Evolutionary conservation across 768 basidiomycete genomes (phyloP).

Genomic region (Suillus plorans): DNA sequence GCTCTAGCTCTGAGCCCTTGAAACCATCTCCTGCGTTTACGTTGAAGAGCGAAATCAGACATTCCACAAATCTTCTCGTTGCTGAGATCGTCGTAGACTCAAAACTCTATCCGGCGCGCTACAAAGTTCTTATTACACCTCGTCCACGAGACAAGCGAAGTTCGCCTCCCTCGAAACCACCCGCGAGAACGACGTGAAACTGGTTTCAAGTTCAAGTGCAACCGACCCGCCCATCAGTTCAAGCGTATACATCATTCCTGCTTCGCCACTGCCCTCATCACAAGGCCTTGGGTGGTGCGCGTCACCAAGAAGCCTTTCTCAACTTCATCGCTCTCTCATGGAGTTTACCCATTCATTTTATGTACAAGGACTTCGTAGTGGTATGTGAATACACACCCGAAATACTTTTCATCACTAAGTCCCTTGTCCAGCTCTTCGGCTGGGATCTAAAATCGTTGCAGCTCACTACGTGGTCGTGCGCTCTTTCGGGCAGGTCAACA

Average conservation of each 20-base stretch:
- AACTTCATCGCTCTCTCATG: no score
- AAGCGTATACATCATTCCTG: slow-evolving; percentile 73
- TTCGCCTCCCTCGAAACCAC: slow-evolving; percentile 33
- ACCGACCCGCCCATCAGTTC: slow-evolving; percentile 52
- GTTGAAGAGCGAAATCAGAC: slow-evolving; percentile 57
- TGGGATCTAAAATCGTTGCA: no score
- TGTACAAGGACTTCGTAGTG: no score
- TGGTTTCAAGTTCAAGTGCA: not conserved
- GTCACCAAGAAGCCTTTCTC: no score
- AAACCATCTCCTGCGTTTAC: slow-evolving; percentile 54
- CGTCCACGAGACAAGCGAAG: slow-evolving; percentile 38
- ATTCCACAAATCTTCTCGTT: slow-evolving; percentile 68
- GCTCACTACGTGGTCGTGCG: no score
- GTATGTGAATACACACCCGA: no score
- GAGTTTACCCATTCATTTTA: no score
- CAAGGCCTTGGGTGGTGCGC: no score
- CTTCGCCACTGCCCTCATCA: slow-evolving; percentile 79
- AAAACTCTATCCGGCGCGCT: slow-evolving; percentile 78
- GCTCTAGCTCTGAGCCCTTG: slow-evolving; percentile 36
- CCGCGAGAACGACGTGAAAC: slow-evolving; percentile 16
- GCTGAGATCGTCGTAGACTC: slow-evolving; percentile 81
- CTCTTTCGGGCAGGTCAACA: no score
- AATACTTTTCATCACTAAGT: no score
- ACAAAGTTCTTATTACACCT: slow-evolving; percentile 51
- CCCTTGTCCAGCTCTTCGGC: no score